These are phyloP conservation scores for Hura crepitans DNA, from an alignment of 441 rosid genomes.

Conservation along the genomic window DNA sequence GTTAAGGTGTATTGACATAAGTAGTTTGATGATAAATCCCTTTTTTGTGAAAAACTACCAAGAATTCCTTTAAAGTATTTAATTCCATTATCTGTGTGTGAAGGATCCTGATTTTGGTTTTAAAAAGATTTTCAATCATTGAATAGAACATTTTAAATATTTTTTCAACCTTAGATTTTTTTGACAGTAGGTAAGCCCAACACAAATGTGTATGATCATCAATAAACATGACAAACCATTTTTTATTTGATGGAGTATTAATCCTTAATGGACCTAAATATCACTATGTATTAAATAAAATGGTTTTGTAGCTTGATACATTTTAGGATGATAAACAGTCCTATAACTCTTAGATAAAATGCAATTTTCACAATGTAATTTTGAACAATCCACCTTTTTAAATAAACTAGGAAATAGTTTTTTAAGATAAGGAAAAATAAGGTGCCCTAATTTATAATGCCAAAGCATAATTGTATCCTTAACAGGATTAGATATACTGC, in stretches of 20 bases:
- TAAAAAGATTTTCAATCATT: background rate
- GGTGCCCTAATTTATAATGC: slow-evolving; percentile 6
- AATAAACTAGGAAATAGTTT: background rate
- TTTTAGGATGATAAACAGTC: background rate
- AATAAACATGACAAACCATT: background rate
- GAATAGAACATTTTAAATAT: background rate
- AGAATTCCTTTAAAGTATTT: background rate
- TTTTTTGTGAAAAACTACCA: background rate
- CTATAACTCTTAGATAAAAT: background rate
- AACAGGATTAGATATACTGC: background rate
- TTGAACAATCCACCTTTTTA: background rate
- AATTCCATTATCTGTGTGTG: background rate
- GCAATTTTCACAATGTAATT: background rate
- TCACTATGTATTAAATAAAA: background rate
- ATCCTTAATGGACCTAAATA: background rate
- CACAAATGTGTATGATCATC: no score
- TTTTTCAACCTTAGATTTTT: background rate
- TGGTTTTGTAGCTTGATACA: background rate
- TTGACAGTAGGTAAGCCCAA: no score
- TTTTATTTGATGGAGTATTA: background rate
- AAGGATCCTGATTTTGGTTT: background rate
- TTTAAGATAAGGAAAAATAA: slow-evolving; percentile 1
- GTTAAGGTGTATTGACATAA: no score
- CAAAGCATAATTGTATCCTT: slow-evolving; percentile 2
- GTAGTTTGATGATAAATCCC: background rate